Conservation (phyloP, 805 yeast genomes). For the Teunomyces barrocoloradensis region DNA sequence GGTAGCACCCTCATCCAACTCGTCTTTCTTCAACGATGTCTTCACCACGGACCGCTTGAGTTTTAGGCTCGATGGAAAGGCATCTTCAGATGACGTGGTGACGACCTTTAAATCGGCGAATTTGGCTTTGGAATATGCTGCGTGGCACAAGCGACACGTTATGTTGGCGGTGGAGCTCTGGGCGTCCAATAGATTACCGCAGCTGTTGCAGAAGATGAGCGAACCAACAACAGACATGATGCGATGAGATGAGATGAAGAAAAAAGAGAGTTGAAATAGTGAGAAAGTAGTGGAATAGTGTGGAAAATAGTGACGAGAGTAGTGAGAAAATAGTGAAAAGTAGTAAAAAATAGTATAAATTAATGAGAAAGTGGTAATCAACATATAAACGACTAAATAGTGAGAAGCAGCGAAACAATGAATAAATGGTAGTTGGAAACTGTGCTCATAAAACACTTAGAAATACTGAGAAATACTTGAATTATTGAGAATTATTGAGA, state of each 20-base stretch:
- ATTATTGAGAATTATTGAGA: too few species aligned
- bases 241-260: background rate
- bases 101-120: constrained; percentile 81
- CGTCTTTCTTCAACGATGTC: constrained; percentile 72
- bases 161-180: constrained; percentile 47
- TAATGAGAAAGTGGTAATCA: too few species aligned
- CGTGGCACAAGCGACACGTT: constrained; percentile 54
- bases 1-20: constrained; percentile 91
- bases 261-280: background rate
- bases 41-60: constrained; percentile 88
- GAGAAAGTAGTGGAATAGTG: background rate
- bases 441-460: too few species aligned
- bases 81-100: constrained; percentile 85
- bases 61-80: constrained; percentile 84
- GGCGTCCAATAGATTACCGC: constrained; percentile 87
- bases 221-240: constrained; percentile 93
- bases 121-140: constrained; percentile 43
- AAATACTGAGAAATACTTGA: too few species aligned
- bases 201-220: constrained; percentile 85
- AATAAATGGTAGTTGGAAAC: too few species aligned
- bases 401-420: too few species aligned
- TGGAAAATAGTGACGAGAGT: background rate
- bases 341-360: too few species aligned
- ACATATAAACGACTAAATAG: too few species aligned
- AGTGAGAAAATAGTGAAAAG: too few species aligned